These are phyloP conservation scores for Peterozyma toletana DNA, from an alignment of 805 yeast genomes.

Conservation along the genomic window DNA sequence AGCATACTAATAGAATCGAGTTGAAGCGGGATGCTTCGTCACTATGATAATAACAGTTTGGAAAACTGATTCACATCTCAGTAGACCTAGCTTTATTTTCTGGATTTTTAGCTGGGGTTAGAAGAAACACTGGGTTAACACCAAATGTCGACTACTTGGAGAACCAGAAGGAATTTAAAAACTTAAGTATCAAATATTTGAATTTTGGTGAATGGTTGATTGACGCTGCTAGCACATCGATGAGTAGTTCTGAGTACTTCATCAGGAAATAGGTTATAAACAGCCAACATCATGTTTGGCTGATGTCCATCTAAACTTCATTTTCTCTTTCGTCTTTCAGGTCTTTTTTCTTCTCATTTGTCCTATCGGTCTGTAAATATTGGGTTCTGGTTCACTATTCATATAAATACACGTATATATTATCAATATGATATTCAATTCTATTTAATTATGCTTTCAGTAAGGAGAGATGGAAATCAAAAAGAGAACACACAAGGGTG, in stretches of 20 bases:
- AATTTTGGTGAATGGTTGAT: slow-evolving; percentile 80
- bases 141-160: slow-evolving; percentile 45
- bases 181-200: slow-evolving; percentile 59
- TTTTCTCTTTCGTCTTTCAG: background rate
- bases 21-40: too few species aligned
- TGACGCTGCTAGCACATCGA: slow-evolving; percentile 62
- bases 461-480: too few species aligned
- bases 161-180: slow-evolving; percentile 35
- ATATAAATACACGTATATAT: background rate
- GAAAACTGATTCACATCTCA: slow-evolving; percentile 50
- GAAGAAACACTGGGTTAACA: slow-evolving; percentile 62
- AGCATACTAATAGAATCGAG: too few species aligned
- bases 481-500: too few species aligned
- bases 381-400: background rate
- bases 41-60: slow-evolving; percentile 24
- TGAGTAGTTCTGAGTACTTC: slow-evolving; percentile 71
- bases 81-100: slow-evolving; percentile 58
- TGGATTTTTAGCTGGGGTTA: slow-evolving; percentile 65
- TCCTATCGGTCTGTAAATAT: background rate
- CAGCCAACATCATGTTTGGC: background rate
- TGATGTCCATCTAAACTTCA: background rate
- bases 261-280: slow-evolving; percentile 41
- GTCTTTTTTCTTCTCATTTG: background rate
- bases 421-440: background rate
- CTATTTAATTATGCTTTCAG: background rate